A percentile compares a stretch with the other conserved stretches of the same genome.
phyloP scores from a whole-genome alignment of 768 basidiomycete species.

The Phanerochaete sordida region DNA sequence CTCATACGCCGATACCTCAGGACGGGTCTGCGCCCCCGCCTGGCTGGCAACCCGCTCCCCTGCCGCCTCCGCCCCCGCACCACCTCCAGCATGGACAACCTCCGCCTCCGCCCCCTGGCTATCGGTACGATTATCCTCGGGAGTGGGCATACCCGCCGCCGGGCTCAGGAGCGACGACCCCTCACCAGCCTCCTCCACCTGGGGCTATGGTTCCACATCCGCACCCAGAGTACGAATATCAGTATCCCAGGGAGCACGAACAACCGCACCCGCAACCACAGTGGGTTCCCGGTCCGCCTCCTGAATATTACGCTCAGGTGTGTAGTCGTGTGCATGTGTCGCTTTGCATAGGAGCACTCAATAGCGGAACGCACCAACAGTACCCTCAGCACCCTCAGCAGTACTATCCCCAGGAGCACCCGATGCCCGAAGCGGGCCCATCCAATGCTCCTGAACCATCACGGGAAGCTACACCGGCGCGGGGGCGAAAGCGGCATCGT shows the following conservation, averaged over 20 bases:
- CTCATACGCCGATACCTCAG: constrained; percentile 39
- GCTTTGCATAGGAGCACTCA: background rate
- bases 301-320: constrained; percentile 59
- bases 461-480: constrained; percentile 38
- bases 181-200: constrained; percentile 11
- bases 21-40: constrained; percentile 50
- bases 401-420: constrained; percentile 12
- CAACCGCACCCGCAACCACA: constrained; percentile 46
- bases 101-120: constrained; percentile 31
- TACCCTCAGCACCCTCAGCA: background rate
- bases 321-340: constrained; percentile 15
- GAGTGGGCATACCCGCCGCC: constrained; percentile 44
- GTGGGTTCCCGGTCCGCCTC: constrained; percentile 39
- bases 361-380: background rate
- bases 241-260: constrained; percentile 59
- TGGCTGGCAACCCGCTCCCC: constrained; percentile 62
- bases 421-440: constrained; percentile 42
- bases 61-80: constrained; percentile 66
- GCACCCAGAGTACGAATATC: constrained; percentile 49
- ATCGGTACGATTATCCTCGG: constrained; percentile 30
- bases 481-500: constrained; percentile 70
- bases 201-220: constrained; percentile 26
- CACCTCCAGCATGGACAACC: constrained; percentile 38
- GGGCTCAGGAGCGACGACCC: constrained; percentile 44
- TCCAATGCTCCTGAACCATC: constrained; percentile 36